Evolutionary conservation across 192 early-diverging fungal species (phyloP).

Genomic region (Borealophlyctis nickersoniae): DNA sequence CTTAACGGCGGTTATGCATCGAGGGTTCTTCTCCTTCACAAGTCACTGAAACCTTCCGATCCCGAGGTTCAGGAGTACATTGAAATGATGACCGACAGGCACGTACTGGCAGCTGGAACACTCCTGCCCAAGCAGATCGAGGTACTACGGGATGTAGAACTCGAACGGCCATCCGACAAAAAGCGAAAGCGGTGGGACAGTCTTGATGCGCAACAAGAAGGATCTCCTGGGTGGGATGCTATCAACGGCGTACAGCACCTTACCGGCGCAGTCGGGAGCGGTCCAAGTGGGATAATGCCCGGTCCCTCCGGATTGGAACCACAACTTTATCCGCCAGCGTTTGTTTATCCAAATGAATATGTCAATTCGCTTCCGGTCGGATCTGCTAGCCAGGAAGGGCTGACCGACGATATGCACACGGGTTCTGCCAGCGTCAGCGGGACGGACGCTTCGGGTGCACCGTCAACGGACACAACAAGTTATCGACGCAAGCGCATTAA

Average conservation of each 20-base stretch:
- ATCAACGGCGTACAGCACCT: not conserved
- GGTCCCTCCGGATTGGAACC: no score
- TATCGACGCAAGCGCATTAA: not conserved
- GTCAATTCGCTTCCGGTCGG: no score
- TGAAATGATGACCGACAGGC: slow-evolving; percentile 17
- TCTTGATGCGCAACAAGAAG: not conserved
- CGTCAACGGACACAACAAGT: no score
- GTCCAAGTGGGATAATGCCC: no score
- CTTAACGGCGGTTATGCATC: slow-evolving; percentile 37
- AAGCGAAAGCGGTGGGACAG: no score
- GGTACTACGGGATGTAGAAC: slow-evolving; percentile 18
- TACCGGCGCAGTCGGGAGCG: no score
- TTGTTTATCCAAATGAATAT: no score
- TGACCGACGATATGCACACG: not conserved
- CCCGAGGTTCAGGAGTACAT: slow-evolving; percentile 42
- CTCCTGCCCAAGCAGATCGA: slow-evolving; percentile 5
- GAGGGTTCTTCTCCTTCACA: slow-evolving; percentile 47
- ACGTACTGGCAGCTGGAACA: not conserved
- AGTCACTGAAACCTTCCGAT: slow-evolving; percentile 33
- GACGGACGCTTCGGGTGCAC: no score
- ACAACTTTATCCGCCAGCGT: no score
- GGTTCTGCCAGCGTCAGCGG: not conserved
- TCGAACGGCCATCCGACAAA: slow-evolving; percentile 19
- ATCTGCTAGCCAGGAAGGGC: not conserved
- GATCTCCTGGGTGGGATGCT: not conserved